phyloP scores from a whole-genome alignment of 1,284 basidiomycete species.

The Boletus sp. region DNA sequence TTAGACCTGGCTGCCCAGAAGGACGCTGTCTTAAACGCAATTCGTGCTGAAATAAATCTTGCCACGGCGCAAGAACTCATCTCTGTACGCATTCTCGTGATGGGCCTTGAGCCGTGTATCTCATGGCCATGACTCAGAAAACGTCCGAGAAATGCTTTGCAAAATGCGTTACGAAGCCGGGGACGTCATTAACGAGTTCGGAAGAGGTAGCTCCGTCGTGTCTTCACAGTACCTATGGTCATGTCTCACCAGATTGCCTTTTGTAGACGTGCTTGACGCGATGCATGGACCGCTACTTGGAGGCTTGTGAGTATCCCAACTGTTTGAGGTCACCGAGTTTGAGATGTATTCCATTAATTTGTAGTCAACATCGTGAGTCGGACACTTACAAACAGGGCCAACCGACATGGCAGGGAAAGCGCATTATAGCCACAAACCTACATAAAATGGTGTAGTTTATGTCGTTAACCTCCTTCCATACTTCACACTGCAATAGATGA shows the following conservation, averaged over 20 bases:
- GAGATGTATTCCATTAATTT: slow-evolving; percentile 2
- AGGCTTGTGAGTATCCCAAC: slow-evolving; percentile 62
- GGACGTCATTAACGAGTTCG: slow-evolving; percentile 59
- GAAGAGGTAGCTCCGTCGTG: slow-evolving; percentile 55
- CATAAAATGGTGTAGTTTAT: too few species aligned
- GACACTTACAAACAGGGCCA: slow-evolving; percentile 57
- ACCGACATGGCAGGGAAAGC: slow-evolving; percentile 27
- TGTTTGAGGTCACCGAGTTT: background rate
- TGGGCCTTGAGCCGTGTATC: background rate
- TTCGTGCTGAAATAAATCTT: slow-evolving; percentile 69
- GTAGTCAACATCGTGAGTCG: slow-evolving; percentile 72
- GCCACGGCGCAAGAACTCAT: slow-evolving; percentile 80
- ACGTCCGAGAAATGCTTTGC: slow-evolving; percentile 72
- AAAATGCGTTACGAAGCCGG: slow-evolving; percentile 78
- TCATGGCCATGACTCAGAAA: slow-evolving; percentile 45
- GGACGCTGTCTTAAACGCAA: slow-evolving; percentile 65
- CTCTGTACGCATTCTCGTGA: slow-evolving; percentile 45
- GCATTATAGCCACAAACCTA: slow-evolving; percentile 8
- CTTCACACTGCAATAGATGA: slow-evolving; percentile 8
- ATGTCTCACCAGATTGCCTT: slow-evolving; percentile 2
- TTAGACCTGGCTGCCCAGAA: slow-evolving; percentile 52
- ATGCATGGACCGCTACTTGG: slow-evolving; percentile 80
- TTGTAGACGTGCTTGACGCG: slow-evolving; percentile 65
- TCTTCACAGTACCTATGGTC: background rate
- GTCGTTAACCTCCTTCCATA: background rate